Percentiles rank a stretch among this genome's conserved stretches.
Conservation (phyloP, 2,329 filamentous ascomycete genomes). For the Scorias spongiosa region DNA sequence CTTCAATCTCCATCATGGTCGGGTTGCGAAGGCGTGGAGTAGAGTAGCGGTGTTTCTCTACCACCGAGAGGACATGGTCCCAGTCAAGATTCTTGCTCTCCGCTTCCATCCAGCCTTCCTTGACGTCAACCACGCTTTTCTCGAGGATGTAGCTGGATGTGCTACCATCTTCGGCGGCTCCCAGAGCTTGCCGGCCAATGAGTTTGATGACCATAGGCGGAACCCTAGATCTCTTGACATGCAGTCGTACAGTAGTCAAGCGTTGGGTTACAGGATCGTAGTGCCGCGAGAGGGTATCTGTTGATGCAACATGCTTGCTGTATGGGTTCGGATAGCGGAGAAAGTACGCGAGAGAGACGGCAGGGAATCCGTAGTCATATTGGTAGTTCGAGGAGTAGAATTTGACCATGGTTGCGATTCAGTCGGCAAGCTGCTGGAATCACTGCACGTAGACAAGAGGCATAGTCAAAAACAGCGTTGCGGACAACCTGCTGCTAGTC, state of each 20-base stretch:
- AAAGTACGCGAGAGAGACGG: slow-evolving; percentile 78
- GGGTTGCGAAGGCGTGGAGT: slow-evolving; percentile 21
- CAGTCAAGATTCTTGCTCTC: slow-evolving; percentile 72
- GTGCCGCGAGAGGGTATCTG: slow-evolving; percentile 62
- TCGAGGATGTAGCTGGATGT: slow-evolving; percentile 71
- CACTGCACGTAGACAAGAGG: neutral
- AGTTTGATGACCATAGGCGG: slow-evolving; percentile 62
- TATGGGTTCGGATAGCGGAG: slow-evolving; percentile 81
- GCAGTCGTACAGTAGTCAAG: slow-evolving; percentile 62
- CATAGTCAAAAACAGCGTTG: neutral
- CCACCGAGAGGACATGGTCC: slow-evolving; percentile 62
- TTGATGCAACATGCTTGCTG: slow-evolving; percentile 65
- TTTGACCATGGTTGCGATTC: slow-evolving; percentile 31
- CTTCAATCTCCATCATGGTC: slow-evolving; percentile 9
- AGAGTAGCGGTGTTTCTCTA: slow-evolving; percentile 59
- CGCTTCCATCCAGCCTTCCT: slow-evolving; percentile 68
- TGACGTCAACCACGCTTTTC: slow-evolving; percentile 62
- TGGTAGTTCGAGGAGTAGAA: slow-evolving; percentile 45
- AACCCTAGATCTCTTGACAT: slow-evolving; percentile 67
- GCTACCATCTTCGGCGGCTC: slow-evolving; percentile 38
- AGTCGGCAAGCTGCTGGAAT: neutral
- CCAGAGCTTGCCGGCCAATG: slow-evolving; percentile 53
- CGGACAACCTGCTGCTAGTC: too few species aligned
- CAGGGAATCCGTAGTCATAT: slow-evolving; percentile 69
- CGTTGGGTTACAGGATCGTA: slow-evolving; percentile 61